These are phyloP conservation scores for Coniochaeta hoffmannii DNA, from an alignment of 2,329 filamentous ascomycete species.

Conservation along the genomic window DNA sequence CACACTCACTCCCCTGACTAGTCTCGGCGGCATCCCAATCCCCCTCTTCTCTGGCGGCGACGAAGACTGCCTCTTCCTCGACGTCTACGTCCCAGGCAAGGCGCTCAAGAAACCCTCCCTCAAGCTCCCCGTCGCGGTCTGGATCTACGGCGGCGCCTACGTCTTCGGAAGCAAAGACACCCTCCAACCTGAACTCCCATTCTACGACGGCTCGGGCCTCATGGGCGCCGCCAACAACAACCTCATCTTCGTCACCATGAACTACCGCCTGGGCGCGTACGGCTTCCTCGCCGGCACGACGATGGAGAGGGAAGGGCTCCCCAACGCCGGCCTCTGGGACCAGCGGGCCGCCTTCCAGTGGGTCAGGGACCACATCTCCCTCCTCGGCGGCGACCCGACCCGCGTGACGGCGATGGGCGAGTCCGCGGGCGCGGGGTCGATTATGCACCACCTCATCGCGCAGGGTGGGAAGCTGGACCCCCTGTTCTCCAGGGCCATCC, in stretches of 20 bases:
- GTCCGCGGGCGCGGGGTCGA: conserved; percentile 23
- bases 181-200: conserved; percentile 22
- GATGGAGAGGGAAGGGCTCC: conserved; percentile 31
- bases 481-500: conserved; percentile 28
- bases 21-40: conserved; percentile 23
- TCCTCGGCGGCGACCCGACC: conserved; percentile 37
- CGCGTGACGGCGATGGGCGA: conserved; percentile 42
- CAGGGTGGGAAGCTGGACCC: conserved; percentile 34
- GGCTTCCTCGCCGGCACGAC: conserved; percentile 38
- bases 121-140: conserved; percentile 36
- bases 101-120: conserved; percentile 26
- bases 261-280: conserved; percentile 41
- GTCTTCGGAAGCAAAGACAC: conserved; percentile 32
- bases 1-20: conserved; percentile 4
- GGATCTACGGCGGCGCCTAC: conserved; percentile 38
- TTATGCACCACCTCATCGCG: conserved; percentile 41
- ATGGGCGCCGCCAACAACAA: conserved; percentile 26
- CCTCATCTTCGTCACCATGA: conserved; percentile 37
- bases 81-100: conserved; percentile 37
- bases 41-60: conserved; percentile 20
- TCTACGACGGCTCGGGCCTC: conserved; percentile 30
- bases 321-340: conserved; percentile 35
- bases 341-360: conserved; percentile 38
- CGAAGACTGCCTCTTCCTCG: conserved; percentile 43
- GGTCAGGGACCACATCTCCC: conserved; percentile 36